These are phyloP conservation scores for Naganishia randhawae DNA, from an alignment of 768 basidiomycete species.

Conservation along the genomic window DNA sequence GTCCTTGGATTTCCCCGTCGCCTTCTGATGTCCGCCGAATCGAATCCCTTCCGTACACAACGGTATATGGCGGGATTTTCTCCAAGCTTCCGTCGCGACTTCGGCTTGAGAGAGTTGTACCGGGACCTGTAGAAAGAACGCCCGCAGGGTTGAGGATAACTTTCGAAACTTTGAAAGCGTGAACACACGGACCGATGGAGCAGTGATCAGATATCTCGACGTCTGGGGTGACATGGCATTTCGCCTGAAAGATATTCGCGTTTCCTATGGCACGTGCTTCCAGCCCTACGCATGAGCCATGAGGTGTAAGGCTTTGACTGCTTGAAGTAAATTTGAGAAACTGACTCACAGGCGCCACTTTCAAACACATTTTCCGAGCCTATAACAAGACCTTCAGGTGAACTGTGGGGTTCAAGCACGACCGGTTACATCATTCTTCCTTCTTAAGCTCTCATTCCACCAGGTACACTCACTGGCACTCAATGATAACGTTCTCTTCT, in stretches of 20 bases:
- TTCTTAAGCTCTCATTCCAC: neutral
- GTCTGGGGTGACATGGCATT: slow-evolving; percentile 76
- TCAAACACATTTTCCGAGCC: slow-evolving; percentile 93
- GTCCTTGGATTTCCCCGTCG: slow-evolving; percentile 74
- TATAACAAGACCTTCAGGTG: slow-evolving; percentile 52
- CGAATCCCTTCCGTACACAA: slow-evolving; percentile 68
- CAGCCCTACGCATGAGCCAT: slow-evolving; percentile 15
- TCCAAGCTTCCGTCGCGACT: slow-evolving; percentile 56
- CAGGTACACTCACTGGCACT: slow-evolving; percentile 64
- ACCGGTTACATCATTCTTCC: neutral
- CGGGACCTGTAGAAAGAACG: neutral
- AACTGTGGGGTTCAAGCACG: slow-evolving; percentile 45
- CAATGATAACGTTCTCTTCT: slow-evolving; percentile 83
- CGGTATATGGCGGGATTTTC: slow-evolving; percentile 73
- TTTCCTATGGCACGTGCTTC: slow-evolving; percentile 61
- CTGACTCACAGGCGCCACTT: slow-evolving; percentile 77
- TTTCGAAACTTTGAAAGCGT: neutral
- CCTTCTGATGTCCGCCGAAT: slow-evolving; percentile 81
- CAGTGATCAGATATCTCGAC: slow-evolving; percentile 76
- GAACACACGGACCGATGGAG: slow-evolving; percentile 60
- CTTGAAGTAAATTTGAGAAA: neutral
- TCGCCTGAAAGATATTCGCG: slow-evolving; percentile 80
- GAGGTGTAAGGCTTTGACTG: neutral
- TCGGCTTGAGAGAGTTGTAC: neutral
- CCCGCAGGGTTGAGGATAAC: neutral